Conservation (phyloP, 305 asterid species). For the Solanum hybrid region DNA sequence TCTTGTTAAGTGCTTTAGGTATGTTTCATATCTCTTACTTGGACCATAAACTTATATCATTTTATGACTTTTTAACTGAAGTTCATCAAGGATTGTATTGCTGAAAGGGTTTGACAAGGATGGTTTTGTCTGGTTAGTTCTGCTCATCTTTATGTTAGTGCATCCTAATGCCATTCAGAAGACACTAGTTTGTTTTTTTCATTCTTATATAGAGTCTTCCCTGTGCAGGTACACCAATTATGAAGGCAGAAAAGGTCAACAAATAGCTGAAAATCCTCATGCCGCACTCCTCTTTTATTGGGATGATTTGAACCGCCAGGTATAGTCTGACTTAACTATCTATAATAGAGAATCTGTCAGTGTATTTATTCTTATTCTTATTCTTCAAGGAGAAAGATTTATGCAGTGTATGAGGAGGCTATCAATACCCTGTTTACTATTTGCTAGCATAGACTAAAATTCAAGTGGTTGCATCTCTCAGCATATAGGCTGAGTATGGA, state of each 20-base stretch:
- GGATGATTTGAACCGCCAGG: conserved; percentile 45
- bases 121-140: conserved; percentile 80
- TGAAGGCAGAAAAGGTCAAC: conserved; percentile 31
- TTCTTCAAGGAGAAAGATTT: not conserved
- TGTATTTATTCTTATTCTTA: not conserved
- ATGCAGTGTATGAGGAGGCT: not conserved
- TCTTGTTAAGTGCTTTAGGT: not conserved
- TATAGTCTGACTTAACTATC: conserved; percentile 4
- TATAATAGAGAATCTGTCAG: not conserved
- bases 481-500: not conserved
- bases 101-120: conserved; percentile 72
- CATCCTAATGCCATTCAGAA: conserved; percentile 2
- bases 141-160: conserved; percentile 7
- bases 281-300: conserved; percentile 43
- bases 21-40: not conserved
- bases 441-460: not conserved
- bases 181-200: not conserved
- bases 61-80: conserved; percentile 18
- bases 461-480: not conserved
- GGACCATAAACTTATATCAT: not conserved
- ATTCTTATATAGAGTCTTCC: conserved; percentile 10
- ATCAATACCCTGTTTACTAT: not conserved
- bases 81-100: conserved; percentile 86
- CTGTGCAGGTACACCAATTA: conserved; percentile 77
- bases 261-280: conserved; percentile 35